A percentile compares a stretch with the other conserved stretches of the same genome.
phyloP scores from a whole-genome alignment of 2,329 filamentous ascomycete species.

The Aspergillus thermomutatus region DNA sequence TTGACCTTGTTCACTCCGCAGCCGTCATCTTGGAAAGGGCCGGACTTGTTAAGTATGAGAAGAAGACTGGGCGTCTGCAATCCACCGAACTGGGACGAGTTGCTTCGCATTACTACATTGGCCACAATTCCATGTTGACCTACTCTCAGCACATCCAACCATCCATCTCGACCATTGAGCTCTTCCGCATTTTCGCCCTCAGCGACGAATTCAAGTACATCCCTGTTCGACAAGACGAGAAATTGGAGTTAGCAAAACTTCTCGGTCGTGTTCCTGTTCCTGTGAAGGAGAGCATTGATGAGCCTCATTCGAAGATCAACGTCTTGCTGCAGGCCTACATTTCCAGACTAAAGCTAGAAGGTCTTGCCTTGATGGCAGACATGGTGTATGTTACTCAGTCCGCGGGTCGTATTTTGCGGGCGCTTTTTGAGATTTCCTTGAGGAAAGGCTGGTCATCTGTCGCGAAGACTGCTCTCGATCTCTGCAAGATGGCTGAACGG shows the following conservation, averaged over 20 bases:
- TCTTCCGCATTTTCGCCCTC: slow-evolving; percentile 93
- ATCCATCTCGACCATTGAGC: slow-evolving; percentile 86
- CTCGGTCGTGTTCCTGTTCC: slow-evolving; percentile 88
- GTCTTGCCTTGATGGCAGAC: slow-evolving; percentile 93
- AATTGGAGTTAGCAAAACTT: slow-evolving; percentile 89
- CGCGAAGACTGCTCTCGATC: slow-evolving; percentile 83
- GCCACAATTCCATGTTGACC: slow-evolving; percentile 90
- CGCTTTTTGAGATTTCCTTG: slow-evolving; percentile 94
- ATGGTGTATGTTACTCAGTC: slow-evolving; percentile 99
- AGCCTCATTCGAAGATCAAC: slow-evolving; percentile 96
- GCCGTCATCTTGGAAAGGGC: slow-evolving; percentile 82
- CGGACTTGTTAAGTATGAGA: slow-evolving; percentile 90
- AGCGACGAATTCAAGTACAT: slow-evolving; percentile 99
- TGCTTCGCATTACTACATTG: slow-evolving; percentile 98
- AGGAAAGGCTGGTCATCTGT: slow-evolving; percentile 96
- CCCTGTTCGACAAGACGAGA: slow-evolving; percentile 94
- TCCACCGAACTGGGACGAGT: slow-evolving; percentile 92
- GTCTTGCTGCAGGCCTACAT: slow-evolving; percentile 96
- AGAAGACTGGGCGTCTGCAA: slow-evolving; percentile 83
- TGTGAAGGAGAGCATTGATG: slow-evolving; percentile 96
- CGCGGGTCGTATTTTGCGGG: slow-evolving; percentile 89
- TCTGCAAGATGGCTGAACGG: slow-evolving; percentile 99
- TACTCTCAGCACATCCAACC: slow-evolving; percentile 96
- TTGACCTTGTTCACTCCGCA: slow-evolving; percentile 95
- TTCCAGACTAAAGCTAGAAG: slow-evolving; percentile 88